phyloP scores from a whole-genome alignment of 1,284 basidiomycete species.

The Heterobasidion parviporum region DNA sequence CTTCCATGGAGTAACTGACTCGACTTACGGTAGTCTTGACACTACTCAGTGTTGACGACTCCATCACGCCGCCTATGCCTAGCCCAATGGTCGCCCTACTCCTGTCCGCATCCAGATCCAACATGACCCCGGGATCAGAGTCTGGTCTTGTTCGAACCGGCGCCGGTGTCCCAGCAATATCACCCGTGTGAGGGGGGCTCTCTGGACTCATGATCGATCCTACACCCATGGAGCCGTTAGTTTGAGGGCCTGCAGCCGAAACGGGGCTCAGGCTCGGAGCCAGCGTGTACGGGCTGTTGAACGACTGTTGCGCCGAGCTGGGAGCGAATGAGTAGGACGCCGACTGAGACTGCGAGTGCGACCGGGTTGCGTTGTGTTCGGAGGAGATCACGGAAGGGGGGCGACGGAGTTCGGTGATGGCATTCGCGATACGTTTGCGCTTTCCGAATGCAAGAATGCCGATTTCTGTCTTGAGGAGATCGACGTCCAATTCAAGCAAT shows the following conservation, averaged over 20 bases:
- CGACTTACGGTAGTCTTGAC: too few species aligned
- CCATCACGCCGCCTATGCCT: constrained; percentile 12
- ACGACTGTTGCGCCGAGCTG: constrained; percentile 29
- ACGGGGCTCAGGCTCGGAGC: constrained; percentile 3
- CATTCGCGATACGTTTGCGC: constrained; percentile 88
- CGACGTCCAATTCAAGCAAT: constrained; percentile 88
- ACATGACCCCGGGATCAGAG: too few species aligned
- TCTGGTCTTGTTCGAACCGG: too few species aligned
- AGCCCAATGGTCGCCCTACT: constrained; percentile 10
- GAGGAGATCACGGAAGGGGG: constrained; percentile 41
- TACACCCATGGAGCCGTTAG: too few species aligned
- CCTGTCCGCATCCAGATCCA: background rate
- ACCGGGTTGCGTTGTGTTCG: constrained; percentile 11
- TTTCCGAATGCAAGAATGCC: constrained; percentile 94
- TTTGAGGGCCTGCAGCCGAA: constrained; percentile 7
- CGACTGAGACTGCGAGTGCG: constrained; percentile 32
- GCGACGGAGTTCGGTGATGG: constrained; percentile 83
- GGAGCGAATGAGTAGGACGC: constrained; percentile 23
- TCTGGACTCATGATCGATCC: too few species aligned
- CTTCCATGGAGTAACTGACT: background rate
- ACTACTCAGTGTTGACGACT: background rate
- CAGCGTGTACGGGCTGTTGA: constrained; percentile 22
- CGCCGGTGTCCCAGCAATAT: too few species aligned
- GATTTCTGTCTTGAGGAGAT: constrained; percentile 90
- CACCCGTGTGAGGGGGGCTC: too few species aligned